A percentile compares a stretch with the other conserved stretches of the same genome.
These are phyloP conservation scores for Nakazawaea holstii DNA, from an alignment of 805 yeast genomes.

Conservation along the genomic window DNA sequence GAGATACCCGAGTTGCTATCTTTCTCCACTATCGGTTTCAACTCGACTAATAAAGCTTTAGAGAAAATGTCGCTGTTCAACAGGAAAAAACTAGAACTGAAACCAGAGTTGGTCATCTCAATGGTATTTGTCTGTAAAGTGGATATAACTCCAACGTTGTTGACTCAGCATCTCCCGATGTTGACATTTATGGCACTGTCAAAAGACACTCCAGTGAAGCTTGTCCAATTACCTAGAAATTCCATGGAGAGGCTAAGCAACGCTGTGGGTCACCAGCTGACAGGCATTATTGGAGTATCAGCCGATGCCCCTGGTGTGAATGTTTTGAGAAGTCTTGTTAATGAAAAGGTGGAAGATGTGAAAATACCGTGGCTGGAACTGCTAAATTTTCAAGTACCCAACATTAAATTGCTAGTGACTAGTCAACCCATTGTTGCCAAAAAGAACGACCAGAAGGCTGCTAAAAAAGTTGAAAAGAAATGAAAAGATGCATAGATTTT, in stretches of 20 bases:
- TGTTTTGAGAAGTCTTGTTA: constrained; percentile 12
- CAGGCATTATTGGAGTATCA: constrained; percentile 30
- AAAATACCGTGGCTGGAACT: constrained; percentile 41
- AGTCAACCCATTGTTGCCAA: constrained; percentile 37
- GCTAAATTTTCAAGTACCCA: constrained; percentile 28
- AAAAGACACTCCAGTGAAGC: constrained; percentile 33
- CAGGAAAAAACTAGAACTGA: constrained; percentile 12
- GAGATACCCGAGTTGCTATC: constrained; percentile 20
- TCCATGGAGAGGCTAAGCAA: constrained; percentile 26
- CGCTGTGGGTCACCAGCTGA: constrained; percentile 23
- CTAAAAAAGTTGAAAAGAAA: constrained; percentile 8
- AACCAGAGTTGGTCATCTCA: constrained; percentile 17
- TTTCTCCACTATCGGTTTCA: constrained; percentile 43
- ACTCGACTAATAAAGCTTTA: constrained; percentile 43
- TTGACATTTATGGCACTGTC: constrained; percentile 42
- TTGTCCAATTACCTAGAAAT: constrained; percentile 56
- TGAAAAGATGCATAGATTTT: constrained; percentile 7
- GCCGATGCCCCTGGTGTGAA: constrained; percentile 25
- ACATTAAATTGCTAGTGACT: constrained; percentile 38
- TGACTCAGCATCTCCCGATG: constrained; percentile 55
- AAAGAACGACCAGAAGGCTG: constrained; percentile 19
- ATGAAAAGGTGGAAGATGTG: constrained; percentile 27
- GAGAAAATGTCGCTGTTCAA: constrained; percentile 34
- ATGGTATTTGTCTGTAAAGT: constrained; percentile 56
- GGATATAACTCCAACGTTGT: constrained; percentile 45